phyloP scores from a whole-genome alignment of 164 flowering plant genomes.

The Nymphaea colorata region DNA sequence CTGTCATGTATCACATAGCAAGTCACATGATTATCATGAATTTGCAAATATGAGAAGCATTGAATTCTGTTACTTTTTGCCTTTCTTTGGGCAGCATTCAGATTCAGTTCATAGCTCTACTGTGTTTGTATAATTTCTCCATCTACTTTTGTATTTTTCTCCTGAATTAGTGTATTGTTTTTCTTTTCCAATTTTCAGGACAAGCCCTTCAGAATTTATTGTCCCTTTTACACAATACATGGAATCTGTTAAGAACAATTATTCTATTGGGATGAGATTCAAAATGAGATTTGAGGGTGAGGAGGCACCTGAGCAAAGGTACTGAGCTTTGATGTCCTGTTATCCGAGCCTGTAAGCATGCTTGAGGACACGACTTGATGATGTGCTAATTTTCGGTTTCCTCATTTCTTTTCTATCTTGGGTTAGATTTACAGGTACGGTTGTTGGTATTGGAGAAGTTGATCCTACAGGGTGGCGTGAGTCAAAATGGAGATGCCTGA shows the following conservation, averaged over 20 bases:
- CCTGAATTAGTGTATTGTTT: too few species aligned
- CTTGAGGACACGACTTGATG: neutral
- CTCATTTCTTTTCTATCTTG: neutral
- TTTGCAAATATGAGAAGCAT: too few species aligned
- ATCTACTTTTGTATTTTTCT: too few species aligned
- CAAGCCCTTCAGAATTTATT: constrained; percentile 38
- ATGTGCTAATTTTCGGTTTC: neutral
- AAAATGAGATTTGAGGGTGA: constrained; percentile 38
- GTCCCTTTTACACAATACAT: constrained; percentile 28
- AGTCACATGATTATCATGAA: too few species aligned
- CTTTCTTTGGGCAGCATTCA: too few species aligned
- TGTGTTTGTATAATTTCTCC: too few species aligned
- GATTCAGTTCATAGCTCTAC: too few species aligned
- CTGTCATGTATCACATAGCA: too few species aligned
- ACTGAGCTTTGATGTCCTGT: neutral
- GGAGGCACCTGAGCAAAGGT: constrained; percentile 33
- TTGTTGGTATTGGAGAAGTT: constrained; percentile 31
- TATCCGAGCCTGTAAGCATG: neutral
- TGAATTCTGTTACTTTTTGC: too few species aligned
- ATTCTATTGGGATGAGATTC: constrained; percentile 34
- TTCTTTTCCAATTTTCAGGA: constrained; percentile 18
- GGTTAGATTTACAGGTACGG: constrained; percentile 32
- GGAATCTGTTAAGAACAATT: constrained; percentile 17
- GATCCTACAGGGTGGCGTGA: constrained; percentile 39
- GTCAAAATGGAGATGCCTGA: constrained; percentile 52